These are phyloP conservation scores for Albugo candida DNA, from an alignment of 352 stramenopile genomes.

Conservation along the genomic window DNA sequence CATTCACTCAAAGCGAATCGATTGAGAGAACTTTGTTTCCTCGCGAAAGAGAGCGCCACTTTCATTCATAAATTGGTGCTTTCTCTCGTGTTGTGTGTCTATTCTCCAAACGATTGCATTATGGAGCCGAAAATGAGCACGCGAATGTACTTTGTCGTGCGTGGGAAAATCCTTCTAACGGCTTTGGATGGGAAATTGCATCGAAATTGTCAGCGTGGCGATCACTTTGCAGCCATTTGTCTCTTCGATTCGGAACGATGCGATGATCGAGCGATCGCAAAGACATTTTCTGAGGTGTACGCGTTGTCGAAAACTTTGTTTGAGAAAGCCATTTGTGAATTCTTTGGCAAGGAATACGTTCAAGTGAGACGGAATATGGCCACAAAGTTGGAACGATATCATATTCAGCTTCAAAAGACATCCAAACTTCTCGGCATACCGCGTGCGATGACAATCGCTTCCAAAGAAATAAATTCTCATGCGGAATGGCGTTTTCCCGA, in stretches of 20 bases:
- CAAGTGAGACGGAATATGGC: conserved; percentile 19
- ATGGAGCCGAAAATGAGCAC: conserved; percentile 53
- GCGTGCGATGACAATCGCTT: conserved; percentile 1
- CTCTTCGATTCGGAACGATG: conserved; percentile 30
- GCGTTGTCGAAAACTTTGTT: conserved; percentile 43
- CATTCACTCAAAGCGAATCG: conserved; percentile 40
- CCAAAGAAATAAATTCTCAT: background rate
- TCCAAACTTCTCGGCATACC: conserved; percentile 45
- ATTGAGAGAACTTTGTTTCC: conserved; percentile 43
- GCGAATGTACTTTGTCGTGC: conserved; percentile 59
- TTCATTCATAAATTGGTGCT: conserved; percentile 44
- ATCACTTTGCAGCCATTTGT: conserved; percentile 50
- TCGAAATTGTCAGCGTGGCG: conserved; percentile 40
- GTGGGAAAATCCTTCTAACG: conserved; percentile 24
- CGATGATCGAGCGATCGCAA: conserved; percentile 48
- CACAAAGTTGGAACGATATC: conserved; percentile 27
- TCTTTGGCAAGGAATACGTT: conserved; percentile 19
- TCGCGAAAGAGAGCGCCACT: conserved; percentile 45
- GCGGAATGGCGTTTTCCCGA: conserved; percentile 22
- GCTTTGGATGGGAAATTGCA: conserved; percentile 14
- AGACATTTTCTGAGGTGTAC: conserved; percentile 71
- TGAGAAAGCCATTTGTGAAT: conserved; percentile 27
- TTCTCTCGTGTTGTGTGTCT: conserved; percentile 24
- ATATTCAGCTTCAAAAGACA: conserved; percentile 44
- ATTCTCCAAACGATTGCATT: conserved; percentile 34